Evolutionary conservation across 2,329 filamentous ascomycete species (phyloP).

Genomic region (Aspergillus clavatus): DNA sequence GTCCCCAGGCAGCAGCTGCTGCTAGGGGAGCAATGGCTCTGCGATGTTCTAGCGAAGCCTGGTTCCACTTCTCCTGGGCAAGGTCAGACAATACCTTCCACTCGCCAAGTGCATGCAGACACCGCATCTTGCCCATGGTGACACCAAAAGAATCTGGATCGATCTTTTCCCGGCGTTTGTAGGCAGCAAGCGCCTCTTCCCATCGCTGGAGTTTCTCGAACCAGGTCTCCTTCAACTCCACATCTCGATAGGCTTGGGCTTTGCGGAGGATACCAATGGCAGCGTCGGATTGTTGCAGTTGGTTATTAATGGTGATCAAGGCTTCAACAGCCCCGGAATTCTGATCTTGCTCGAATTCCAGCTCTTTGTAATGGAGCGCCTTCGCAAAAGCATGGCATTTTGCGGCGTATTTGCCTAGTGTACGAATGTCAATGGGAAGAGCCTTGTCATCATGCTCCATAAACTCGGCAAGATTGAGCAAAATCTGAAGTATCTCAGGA

Average conservation of each 20-base stretch:
- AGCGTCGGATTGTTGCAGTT: conserved; percentile 95
- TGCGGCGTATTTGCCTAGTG: conserved; percentile 87
- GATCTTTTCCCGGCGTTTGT: conserved; percentile 77
- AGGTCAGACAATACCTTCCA: conserved; percentile 90
- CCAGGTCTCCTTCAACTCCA: conserved; percentile 96
- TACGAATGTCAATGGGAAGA: conserved; percentile 91
- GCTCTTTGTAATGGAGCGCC: conserved; percentile 95
- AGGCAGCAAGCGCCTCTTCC: conserved; percentile 93
- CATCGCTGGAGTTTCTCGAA: conserved; percentile 97
- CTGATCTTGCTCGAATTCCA: conserved; percentile 97
- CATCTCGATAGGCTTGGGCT: conserved; percentile 91
- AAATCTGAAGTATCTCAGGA: conserved; percentile 86
- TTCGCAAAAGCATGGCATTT: conserved; percentile 98
- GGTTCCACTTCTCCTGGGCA: conserved; percentile 89
- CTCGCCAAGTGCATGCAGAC: conserved; percentile 91
- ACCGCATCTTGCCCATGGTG: conserved; percentile 99
- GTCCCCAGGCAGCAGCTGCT: conserved; percentile 92
- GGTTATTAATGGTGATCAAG: conserved; percentile 98
- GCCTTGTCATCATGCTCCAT: conserved; percentile 99
- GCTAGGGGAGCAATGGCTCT: conserved; percentile 88
- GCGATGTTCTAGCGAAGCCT: conserved; percentile 80
- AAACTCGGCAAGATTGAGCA: conserved; percentile 95
- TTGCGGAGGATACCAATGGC: conserved; percentile 96
- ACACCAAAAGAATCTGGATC: conserved; percentile 81
- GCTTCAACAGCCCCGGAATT: conserved; percentile 94